Evolutionary conservation across 345 rosid species (phyloP).

Genomic region (Bretschneidera sinensis): DNA sequence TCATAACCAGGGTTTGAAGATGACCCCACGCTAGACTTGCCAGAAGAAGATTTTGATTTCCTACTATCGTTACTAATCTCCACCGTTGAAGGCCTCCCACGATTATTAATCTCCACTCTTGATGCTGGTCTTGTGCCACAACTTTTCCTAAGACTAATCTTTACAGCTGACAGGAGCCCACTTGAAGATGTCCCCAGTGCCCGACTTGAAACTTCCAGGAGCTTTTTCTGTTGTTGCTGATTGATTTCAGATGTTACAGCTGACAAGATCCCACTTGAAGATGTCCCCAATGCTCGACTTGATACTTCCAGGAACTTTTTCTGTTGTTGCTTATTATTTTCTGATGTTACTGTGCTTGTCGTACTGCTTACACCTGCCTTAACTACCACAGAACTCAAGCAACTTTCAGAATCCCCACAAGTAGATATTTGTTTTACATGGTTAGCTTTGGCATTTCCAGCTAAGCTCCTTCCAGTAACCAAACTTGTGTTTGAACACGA

Average conservation of each 20-base stretch:
- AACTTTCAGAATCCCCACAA: conserved; percentile 7
- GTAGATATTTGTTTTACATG: conserved; percentile 11
- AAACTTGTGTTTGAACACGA: conserved; percentile 22
- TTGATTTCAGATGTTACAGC: conserved; percentile 34
- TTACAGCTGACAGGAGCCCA: conserved; percentile 34
- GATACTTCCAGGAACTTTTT: conserved; percentile 25
- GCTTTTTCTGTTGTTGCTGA: conserved; percentile 23
- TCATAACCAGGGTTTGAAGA: conserved; percentile 28
- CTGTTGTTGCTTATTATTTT: conserved; percentile 24
- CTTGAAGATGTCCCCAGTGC: conserved; percentile 30
- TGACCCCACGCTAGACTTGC: conserved; percentile 50
- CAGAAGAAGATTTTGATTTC: conserved; percentile 34
- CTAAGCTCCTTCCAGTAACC: conserved; percentile 18
- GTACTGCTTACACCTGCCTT: conserved; percentile 23
- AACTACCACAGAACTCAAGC: conserved; percentile 19
- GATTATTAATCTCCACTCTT: conserved; percentile 12
- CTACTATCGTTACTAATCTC: conserved; percentile 22
- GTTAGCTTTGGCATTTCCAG: conserved; percentile 14
- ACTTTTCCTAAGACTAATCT: conserved; percentile 45
- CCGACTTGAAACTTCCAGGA: conserved; percentile 29
- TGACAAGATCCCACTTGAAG: no score
- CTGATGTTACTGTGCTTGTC: conserved; percentile 36
- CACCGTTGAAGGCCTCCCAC: conserved; percentile 2
- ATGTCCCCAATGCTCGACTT: conserved; percentile 32
- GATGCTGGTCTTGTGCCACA: conserved; percentile 50